Base-by-base conservation (phyloP, 441 rosid species). In the Erodium moschatum region DNA sequence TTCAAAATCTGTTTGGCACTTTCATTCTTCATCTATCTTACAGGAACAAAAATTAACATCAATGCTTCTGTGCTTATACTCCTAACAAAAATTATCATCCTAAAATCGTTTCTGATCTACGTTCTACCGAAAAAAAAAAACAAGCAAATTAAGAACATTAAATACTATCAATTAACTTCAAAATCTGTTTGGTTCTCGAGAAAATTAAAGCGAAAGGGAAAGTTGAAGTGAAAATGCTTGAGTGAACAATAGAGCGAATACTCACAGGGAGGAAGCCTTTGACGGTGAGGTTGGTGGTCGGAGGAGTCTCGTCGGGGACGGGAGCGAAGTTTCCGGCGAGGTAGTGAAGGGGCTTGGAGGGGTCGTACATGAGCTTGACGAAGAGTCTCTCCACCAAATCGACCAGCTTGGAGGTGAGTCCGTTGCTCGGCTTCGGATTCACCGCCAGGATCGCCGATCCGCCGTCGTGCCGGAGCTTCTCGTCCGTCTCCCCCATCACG, bases 311-410 rank as follows among this genome's bases (percentile, higher is more conserved):
- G n/a, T 80, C 83, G n/a, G 67, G 64, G 70, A 84, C 74, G 2
- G 98, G 97, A 74, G 88, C 92, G 66, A 87, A 93, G 76, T 89
- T 93, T n/a, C 97, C 98, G 56, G 88, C 74, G 73, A 93, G 95
- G 75, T 89, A 93, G 72, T 90, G 95, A 16, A 65, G 97, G 63
- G 96, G 92, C 66, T 64, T 83, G 13, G 96, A 85, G 61, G 89
- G 71, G 80, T 93, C 96, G 77, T 84, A 75, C 88, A 85, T 79
- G 31, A 83, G 72, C 77, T 90, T 92, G n/a, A 92, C 97, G 5
- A 87, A 68, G 70, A 92, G 67, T 73, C 82, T 84, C 83, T 92
- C 98, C 2, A 90, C 3, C 67, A 75, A 79, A 76, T 92, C 97
- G 11, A 92, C 54, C 21, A 84, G 65, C 79, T 74, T 87, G 7